A percentile compares a stretch with the other conserved stretches of the same genome.
These are phyloP conservation scores for Aspergillus ochraceus DNA, from an alignment of 2,329 filamentous ascomycete species.

Conservation along the genomic window DNA sequence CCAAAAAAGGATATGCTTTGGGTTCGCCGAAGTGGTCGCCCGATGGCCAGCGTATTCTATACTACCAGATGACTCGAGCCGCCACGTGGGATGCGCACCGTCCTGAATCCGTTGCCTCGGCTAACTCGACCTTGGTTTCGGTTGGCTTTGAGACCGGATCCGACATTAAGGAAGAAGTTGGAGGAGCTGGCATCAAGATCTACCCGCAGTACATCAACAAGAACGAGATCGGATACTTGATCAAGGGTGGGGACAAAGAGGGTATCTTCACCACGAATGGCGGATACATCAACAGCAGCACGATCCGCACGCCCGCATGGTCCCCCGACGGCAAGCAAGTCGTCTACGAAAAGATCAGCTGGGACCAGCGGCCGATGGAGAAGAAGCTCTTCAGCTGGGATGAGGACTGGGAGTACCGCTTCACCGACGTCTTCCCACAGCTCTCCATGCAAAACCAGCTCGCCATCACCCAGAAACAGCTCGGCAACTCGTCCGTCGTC, in stretches of 20 bases:
- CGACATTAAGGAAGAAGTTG: constrained; percentile 32
- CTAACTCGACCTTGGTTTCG: constrained; percentile 26
- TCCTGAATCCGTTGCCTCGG: constrained; percentile 14
- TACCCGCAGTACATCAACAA: constrained; percentile 34
- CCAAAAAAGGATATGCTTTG: constrained; percentile 36
- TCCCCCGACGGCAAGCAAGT: constrained; percentile 33
- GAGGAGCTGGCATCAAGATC: constrained; percentile 31
- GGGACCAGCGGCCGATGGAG: constrained; percentile 33
- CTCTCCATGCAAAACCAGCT: constrained; percentile 27
- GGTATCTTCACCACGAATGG: constrained; percentile 32
- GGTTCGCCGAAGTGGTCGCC: constrained; percentile 42
- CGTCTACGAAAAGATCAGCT: constrained; percentile 27
- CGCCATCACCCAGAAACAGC: constrained; percentile 42
- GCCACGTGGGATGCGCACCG: constrained; percentile 41
- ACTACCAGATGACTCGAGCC: constrained; percentile 42
- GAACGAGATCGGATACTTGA: constrained; percentile 23
- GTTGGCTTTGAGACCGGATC: constrained; percentile 43
- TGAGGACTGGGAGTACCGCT: constrained; percentile 43
- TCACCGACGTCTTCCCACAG: constrained; percentile 46
- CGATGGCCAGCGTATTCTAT: constrained; percentile 38
- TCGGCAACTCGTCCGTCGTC: constrained; percentile 42
- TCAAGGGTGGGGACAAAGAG: constrained; percentile 21
- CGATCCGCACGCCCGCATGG: constrained; percentile 28
- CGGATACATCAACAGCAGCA: constrained; percentile 8
- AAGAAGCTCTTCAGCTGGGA: constrained; percentile 44